These are phyloP conservation scores for Aspergillus flavus DNA, from an alignment of 2,329 filamentous ascomycete species.

Conservation along the genomic window DNA sequence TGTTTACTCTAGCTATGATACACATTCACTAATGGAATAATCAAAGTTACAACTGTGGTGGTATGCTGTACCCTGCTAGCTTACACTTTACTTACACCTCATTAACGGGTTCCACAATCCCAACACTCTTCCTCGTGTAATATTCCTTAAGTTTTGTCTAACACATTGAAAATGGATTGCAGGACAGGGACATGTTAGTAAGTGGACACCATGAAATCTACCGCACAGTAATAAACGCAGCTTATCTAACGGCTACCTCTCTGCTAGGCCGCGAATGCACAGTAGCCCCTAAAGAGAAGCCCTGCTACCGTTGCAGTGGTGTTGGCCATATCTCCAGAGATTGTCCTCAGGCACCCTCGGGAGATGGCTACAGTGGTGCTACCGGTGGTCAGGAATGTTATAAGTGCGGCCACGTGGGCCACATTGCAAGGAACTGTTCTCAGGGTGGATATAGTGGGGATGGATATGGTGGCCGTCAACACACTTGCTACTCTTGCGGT, in stretches of 20 bases:
- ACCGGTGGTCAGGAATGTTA: constrained; percentile 76
- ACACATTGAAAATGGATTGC: constrained; percentile 22
- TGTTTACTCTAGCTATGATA: background rate
- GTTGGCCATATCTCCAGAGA: constrained; percentile 91
- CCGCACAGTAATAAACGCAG: background rate
- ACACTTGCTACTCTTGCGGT: constrained; percentile 98
- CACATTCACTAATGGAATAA: constrained; percentile 12
- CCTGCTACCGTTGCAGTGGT: constrained; percentile 68
- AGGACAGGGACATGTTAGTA: constrained; percentile 77
- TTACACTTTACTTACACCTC: constrained; percentile 3
- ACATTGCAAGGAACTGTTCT: constrained; percentile 77
- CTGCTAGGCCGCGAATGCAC: constrained; percentile 81
- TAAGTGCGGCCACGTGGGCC: constrained; percentile 96
- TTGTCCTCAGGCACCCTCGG: constrained; percentile 51
- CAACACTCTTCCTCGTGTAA: background rate
- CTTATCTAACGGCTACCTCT: constrained; percentile 20
- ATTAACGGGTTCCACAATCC: background rate
- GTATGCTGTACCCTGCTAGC: constrained; percentile 52
- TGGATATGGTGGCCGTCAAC: constrained; percentile 59
- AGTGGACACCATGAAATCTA: constrained; percentile 36
- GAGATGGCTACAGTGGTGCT: constrained; percentile 50
- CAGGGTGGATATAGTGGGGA: constrained; percentile 45
- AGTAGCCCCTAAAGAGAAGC: constrained; percentile 82
- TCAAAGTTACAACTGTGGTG: constrained; percentile 76
- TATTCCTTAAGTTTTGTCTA: constrained; percentile 13